A percentile compares a stretch with the other conserved stretches of the same genome.
phyloP scores from a whole-genome alignment of 306 rosid genomes.

The Castanopsis chinensis region DNA sequence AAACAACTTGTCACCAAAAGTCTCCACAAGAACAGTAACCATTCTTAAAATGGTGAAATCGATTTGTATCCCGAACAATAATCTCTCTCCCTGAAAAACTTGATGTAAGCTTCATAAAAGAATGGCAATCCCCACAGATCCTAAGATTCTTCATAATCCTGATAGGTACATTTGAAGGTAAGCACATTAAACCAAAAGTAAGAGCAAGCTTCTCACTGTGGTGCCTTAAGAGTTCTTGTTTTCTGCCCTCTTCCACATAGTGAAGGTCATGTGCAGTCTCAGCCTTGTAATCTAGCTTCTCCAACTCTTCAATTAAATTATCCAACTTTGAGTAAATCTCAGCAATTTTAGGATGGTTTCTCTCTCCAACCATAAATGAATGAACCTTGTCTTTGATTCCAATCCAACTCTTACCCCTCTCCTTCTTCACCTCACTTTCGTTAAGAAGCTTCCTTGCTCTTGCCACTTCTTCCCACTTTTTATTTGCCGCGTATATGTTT shows the following conservation, averaged over 20 bases:
- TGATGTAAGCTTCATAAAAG: slow-evolving; percentile 70
- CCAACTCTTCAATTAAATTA: slow-evolving; percentile 53
- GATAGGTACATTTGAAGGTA: slow-evolving; percentile 60
- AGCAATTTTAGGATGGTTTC: slow-evolving; percentile 53
- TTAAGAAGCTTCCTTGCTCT: slow-evolving; percentile 63
- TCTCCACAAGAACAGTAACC: slow-evolving; percentile 68
- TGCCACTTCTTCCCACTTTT: slow-evolving; percentile 81
- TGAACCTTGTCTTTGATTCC: slow-evolving; percentile 70
- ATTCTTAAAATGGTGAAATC: slow-evolving; percentile 71
- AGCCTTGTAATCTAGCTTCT: slow-evolving; percentile 52
- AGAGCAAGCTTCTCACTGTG: slow-evolving; percentile 89
- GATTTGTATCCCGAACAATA: slow-evolving; percentile 73
- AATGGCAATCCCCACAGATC: slow-evolving; percentile 90
- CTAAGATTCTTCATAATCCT: slow-evolving; percentile 91
- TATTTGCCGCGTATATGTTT: slow-evolving; percentile 66
- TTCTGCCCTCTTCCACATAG: slow-evolving; percentile 60
- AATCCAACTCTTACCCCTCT: slow-evolving; percentile 84
- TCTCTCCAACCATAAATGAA: slow-evolving; percentile 75
- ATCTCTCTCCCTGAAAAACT: slow-evolving; percentile 49
- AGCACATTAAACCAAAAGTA: slow-evolving; percentile 68
- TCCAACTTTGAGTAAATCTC: slow-evolving; percentile 61
- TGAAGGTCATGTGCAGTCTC: slow-evolving; percentile 68
- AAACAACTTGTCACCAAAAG: slow-evolving; percentile 58
- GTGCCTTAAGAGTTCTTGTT: slow-evolving; percentile 67
- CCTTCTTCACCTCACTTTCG: slow-evolving; percentile 70